Evolutionary conservation across 2,329 filamentous ascomycete species (phyloP), one percentile per base, ranked within the genome.

Genomic region (Hypocrella siamensis): DNA sequence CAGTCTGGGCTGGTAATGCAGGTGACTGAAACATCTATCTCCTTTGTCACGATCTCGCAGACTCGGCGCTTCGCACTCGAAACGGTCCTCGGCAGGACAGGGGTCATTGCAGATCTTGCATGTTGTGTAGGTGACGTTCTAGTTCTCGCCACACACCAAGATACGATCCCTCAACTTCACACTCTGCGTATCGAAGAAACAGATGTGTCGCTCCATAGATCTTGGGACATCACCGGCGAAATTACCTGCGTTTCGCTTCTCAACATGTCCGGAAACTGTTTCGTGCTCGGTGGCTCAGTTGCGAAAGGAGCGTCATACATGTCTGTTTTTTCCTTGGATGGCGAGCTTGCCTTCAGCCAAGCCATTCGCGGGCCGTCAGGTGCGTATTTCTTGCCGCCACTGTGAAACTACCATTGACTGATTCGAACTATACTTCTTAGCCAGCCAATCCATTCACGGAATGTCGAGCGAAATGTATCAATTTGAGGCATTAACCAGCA

Each of bases 1-100:
- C 42, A 49, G 5, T 46, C 52, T 3, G 51, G 52, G 2, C 47
- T 45, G 2, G 53, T 66, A 5, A 47, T 72, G 3, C 73, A 78
- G 42, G 54, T 75, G 4, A 75, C 72, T 1, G 63, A 68, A 32
- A 49, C 46, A 19, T 54, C 44, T 14, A 48, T 67, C 3, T 60
- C 58, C 6, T 41, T 69, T 27, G 39, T 58, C 12, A 49, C 46
- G 3, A 38, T 47, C 4, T 40, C 41, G 5, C 47, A 52, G 35
- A 56, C 50, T 62, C 61, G 52, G 42, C 28, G 25, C n/a, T 25
- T 33, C 8, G 3, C 14, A 9, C 44, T 44, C 19, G 49, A 57
- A n/a, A 33, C 16, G 3, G 26, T 57, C 14, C 42, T 57, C 15
- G 46, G 38, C 3, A 40, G 44, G 10, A 28, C 38, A 14, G 35